Evolutionary conservation across 1,139 yeast species (phyloP).

Genomic region (Komagataea norvegica): DNA sequence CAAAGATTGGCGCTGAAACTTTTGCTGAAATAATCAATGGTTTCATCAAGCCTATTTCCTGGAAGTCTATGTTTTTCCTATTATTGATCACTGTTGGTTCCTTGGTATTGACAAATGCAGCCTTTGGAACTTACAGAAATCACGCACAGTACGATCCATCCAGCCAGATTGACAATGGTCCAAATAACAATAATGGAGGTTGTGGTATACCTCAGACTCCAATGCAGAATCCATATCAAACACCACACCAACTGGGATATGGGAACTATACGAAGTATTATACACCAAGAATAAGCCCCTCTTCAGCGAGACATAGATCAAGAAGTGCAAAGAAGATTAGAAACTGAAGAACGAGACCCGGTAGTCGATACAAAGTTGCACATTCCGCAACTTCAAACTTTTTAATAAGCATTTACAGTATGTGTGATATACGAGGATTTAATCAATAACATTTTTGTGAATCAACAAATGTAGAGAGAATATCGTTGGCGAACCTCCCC

Average conservation of each 20-base stretch:
- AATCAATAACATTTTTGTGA: too few species aligned
- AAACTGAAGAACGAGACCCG: not conserved
- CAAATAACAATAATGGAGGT: not conserved
- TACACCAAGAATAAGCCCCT: conserved; percentile 21
- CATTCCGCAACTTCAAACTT: too few species aligned
- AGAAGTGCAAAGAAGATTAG: conserved; percentile 15
- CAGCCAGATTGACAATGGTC: not conserved
- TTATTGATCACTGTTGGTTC: conserved; percentile 40
- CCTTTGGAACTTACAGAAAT: conserved; percentile 36
- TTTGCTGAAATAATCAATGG: conserved; percentile 80
- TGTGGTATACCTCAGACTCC: conserved; percentile 6
- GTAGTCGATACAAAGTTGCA: too few species aligned
- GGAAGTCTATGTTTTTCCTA: conserved; percentile 62
- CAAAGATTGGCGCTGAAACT: conserved; percentile 74
- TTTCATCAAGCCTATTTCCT: conserved; percentile 66
- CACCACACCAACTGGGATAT: conserved; percentile 23
- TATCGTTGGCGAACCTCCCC: too few species aligned
- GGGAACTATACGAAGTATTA: conserved; percentile 22
- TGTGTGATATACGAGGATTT: too few species aligned
- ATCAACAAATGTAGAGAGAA: too few species aligned
- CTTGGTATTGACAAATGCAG: conserved; percentile 38
- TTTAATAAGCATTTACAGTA: too few species aligned
- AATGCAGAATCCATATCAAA: conserved; percentile 17
- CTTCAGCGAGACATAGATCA: conserved; percentile 17
- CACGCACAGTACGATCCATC: conserved; percentile 14